Evolutionary conservation across 78 protist species (phyloP), one percentile per base, ranked within the genome.

Genomic region (slime mould (Dictyostelium discoideum)): DNA sequence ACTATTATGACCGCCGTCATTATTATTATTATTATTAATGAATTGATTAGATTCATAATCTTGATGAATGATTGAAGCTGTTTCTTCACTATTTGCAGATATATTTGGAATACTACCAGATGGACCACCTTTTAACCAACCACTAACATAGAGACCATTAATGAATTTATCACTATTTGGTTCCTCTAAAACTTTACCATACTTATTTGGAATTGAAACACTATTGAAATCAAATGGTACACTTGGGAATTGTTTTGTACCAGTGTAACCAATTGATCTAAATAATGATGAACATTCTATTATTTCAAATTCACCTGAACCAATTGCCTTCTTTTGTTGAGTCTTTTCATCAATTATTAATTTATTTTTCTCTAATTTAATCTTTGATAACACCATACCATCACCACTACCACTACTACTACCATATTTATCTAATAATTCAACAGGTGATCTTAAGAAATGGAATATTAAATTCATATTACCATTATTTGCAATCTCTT

Each of bases 41-140:
- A 32, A 74, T 74, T 57, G 39, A 39, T 87, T 83, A 4, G 60
- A 5, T 18, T 44, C 32, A 46, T 72, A 86, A 46, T 93, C 96
- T 37, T 57, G 18, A 22, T 69, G n/a, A 20, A 93, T 85, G 8
- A 20, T 72, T 2, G 32, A 60, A 2, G 96, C 92, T 0, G 96
- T 93, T 44, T 93, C 96, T n/a, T 93, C 96, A 8, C 69, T 24
- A 40, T 78, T 82, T 26, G 63, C 54, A 9, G 80, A 65, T 6
- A 86, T 85, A 20, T 79, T 85, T 9, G 78, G 86, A 40, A 93
- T 93, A 37, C 86, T 46, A 37, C 96, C 96, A 20, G 92, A 69
- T 14, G 96, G 96, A 5, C 96, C 96, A 57, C 85, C 29, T 50
- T 93, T 93, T 37, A 93, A 65, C 96, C 96, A 93, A 8, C 96